A percentile compares a stretch with the other conserved stretches of the same genome.
Conservation (phyloP, 108 stramenopile genomes). For the Nannochloropsis salina region DNA sequence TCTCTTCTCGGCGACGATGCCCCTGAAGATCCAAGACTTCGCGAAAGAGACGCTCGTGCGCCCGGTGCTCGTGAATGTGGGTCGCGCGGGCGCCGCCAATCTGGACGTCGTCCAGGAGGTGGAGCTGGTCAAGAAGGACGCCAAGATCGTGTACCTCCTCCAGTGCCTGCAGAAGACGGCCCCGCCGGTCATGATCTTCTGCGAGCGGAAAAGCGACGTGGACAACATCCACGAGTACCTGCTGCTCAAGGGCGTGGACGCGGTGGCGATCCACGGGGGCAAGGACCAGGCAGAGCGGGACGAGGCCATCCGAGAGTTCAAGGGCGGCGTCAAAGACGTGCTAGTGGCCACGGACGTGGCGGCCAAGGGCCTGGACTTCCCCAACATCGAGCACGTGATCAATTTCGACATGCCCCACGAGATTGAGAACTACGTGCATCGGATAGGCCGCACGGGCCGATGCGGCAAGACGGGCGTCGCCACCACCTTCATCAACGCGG, state of each 20-base stretch:
- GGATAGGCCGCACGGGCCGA: slow-evolving; percentile 98
- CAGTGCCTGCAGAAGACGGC: slow-evolving; percentile 97
- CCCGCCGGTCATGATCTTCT: slow-evolving; percentile 95
- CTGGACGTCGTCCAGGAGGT: slow-evolving; percentile 99
- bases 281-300: slow-evolving; percentile 98
- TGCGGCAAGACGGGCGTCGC: slow-evolving; percentile 98
- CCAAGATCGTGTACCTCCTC: slow-evolving; percentile 89
- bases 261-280: slow-evolving; percentile 96
- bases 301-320: slow-evolving; percentile 83
- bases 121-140: slow-evolving; percentile 96
- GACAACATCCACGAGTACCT: slow-evolving; percentile 98
- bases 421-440: slow-evolving; percentile 89
- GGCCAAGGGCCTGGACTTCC: slow-evolving; percentile 97
- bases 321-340: slow-evolving; percentile 85
- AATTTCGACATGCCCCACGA: slow-evolving; percentile 99
- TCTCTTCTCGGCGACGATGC: slow-evolving; percentile 95
- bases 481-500: slow-evolving; percentile 92
- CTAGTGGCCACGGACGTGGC: slow-evolving; percentile 97
- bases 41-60: slow-evolving; percentile 84
- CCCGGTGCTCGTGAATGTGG: slow-evolving; percentile 94
- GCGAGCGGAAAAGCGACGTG: slow-evolving; percentile 89
- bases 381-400: slow-evolving; percentile 96
- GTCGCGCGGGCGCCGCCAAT: slow-evolving; percentile 94
- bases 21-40: slow-evolving; percentile 97
- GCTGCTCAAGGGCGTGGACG: slow-evolving; percentile 93